Conservation (phyloP, 805 yeast species). For the Blastobotrys attinorum region DNA sequence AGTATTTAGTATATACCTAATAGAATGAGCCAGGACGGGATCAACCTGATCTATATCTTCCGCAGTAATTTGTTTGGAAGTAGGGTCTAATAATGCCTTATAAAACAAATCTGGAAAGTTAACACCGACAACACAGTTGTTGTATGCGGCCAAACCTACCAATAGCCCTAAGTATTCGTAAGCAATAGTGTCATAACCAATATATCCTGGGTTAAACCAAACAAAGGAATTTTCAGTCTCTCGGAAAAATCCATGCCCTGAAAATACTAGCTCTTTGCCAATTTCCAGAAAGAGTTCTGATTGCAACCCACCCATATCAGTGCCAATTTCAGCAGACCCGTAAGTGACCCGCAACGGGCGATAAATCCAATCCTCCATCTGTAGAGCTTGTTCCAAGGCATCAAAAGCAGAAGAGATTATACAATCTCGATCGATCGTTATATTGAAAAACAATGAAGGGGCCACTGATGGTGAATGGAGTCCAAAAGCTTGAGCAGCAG, state of each 20-base stretch:
- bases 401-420: constrained; percentile 14
- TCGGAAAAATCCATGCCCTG: constrained; percentile 14
- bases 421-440: constrained; percentile 17
- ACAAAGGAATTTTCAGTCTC: constrained; percentile 14
- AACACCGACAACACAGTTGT: constrained; percentile 24
- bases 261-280: constrained; percentile 16
- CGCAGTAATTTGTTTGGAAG: constrained; percentile 1
- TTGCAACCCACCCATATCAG: constrained; percentile 28
- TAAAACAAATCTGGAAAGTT: constrained; percentile 23
- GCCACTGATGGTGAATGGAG: constrained; percentile 1
- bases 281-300: constrained; percentile 22
- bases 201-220: constrained; percentile 21
- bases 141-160: constrained; percentile 25
- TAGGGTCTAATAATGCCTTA: constrained; percentile 7
- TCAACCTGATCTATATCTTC: constrained; percentile 17
- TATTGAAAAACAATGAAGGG: constrained; percentile 8
- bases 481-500: no score
- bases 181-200: constrained; percentile 11
- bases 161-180: constrained; percentile 22
- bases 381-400: constrained; percentile 10
- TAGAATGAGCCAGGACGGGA: no score
- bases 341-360: constrained; percentile 24
- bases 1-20: no score
- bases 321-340: constrained; percentile 23
- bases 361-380: constrained; percentile 8